Evolutionary conservation across 1,284 basidiomycete genomes (phyloP), one percentile per base, ranked within the genome.

Genomic region (Puccinia polysora): DNA sequence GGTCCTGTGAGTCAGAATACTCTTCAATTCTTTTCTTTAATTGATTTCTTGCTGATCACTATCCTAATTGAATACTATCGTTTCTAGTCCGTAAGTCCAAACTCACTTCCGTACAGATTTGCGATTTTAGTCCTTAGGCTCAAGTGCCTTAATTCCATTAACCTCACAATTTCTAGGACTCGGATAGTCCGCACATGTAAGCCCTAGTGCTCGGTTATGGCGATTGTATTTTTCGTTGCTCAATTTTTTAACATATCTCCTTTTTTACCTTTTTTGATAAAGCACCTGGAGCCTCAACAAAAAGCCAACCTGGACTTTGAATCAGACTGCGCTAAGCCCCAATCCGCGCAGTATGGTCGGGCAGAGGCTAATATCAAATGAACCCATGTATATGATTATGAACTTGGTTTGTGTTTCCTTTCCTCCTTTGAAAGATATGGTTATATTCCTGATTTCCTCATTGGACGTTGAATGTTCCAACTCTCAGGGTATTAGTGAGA

Each of bases 281-380:
- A 71, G 68, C 7, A 60, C 59, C 32, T 96, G 92, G 92, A 84
- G 90, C 38, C 80, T 86, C 34, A 82, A 87, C 74, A 84, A 82
- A 73, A 81, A 85, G 76, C 81, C 84, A n/a, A 85, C 86, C 30
- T 97, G 90, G 91, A 89, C 87, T 2, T 77, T 97, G 69, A 84
- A 86, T 45, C 84, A 84, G 15, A 80, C 82, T 43, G 92, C 89
- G 2, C 84, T 94, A 81, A 85, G 82, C 3, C 84, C 88, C 1
- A 88, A 93, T 78, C 55, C 81, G 0, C 75, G 76, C 0, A 86
- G 87, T 12, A 82, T 90, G 75, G 89, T 95, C 65, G 82, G 86
- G 1, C 83, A 85, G 47, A 83, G 94, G 49, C 85, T 87, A 4
- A 83, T 97, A 43, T 85, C 91, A 0, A 86, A 89, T 76, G 92